These are phyloP conservation scores for Fragilaria crotonensis DNA, from an alignment of 108 stramenopile genomes.

Conservation along the genomic window DNA sequence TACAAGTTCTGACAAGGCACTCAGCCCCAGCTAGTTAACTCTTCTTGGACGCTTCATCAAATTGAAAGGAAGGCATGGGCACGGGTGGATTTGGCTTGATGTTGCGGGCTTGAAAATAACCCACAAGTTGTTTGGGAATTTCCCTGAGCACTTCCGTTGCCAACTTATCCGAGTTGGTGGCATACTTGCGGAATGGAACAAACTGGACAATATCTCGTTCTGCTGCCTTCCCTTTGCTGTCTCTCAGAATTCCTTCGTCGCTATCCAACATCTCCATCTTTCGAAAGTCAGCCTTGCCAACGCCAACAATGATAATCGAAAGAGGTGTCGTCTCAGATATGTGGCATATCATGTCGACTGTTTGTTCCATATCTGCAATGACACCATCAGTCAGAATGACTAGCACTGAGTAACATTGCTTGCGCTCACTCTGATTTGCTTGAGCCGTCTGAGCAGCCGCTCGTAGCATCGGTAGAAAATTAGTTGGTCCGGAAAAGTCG, in stretches of 20 bases:
- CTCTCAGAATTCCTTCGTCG: slow-evolving; percentile 11
- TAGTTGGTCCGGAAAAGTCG: slow-evolving; percentile 57
- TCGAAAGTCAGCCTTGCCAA: slow-evolving; percentile 64
- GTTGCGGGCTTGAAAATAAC: slow-evolving; percentile 32
- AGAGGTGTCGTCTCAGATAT: slow-evolving; percentile 59
- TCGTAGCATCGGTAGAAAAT: slow-evolving; percentile 42
- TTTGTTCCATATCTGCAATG: slow-evolving; percentile 67
- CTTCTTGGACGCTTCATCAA: neutral
- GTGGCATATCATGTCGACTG: slow-evolving; percentile 38
- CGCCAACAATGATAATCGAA: slow-evolving; percentile 72
- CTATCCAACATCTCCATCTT: slow-evolving; percentile 47
- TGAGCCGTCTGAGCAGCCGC: slow-evolving; percentile 31
- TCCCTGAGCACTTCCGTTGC: slow-evolving; percentile 36
- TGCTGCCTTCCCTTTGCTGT: slow-evolving; percentile 18
- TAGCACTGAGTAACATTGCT: slow-evolving; percentile 48
- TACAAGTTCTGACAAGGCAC: too few species aligned
- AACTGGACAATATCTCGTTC: slow-evolving; percentile 72
- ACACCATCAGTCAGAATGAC: slow-evolving; percentile 84
- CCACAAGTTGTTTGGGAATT: slow-evolving; percentile 59
- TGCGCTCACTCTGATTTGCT: slow-evolving; percentile 12
- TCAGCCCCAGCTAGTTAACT: too few species aligned
- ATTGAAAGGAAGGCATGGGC: slow-evolving; percentile 13
- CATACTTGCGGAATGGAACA: slow-evolving; percentile 51
- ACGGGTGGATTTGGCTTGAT: slow-evolving; percentile 34
- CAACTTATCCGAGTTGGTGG: slow-evolving; percentile 32